Conservation (phyloP, 495 filamentous ascomycete genomes). For the Neurospora sp. region DNA sequence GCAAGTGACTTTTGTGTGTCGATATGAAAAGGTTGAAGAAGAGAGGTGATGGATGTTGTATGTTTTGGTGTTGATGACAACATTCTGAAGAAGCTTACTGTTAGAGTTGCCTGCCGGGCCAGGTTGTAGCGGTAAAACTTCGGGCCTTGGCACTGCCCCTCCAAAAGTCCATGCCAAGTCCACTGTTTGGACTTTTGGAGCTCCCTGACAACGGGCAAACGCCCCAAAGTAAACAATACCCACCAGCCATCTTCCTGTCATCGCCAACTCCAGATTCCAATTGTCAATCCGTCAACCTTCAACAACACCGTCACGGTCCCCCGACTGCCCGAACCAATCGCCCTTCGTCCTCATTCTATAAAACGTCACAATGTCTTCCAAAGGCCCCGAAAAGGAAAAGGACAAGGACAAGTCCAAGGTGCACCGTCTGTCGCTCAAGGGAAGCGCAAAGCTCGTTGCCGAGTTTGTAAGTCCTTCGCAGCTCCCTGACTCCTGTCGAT, state of each 20-base stretch:
- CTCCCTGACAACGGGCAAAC: neutral
- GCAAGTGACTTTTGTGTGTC: neutral
- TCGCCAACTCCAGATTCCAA: neutral
- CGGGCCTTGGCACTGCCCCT: neutral
- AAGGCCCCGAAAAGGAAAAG: slow-evolving; percentile 37
- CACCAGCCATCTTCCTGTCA: neutral
- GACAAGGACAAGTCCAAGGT: slow-evolving; percentile 88
- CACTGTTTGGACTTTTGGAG: neutral
- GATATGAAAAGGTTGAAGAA: neutral
- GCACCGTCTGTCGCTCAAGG: slow-evolving; percentile 89
- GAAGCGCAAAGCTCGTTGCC: slow-evolving; percentile 82
- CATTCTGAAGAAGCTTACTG: neutral
- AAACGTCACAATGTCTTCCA: slow-evolving; percentile 9
- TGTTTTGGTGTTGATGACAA: neutral
- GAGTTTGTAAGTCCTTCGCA: slow-evolving; percentile 66
- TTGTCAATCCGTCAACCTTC: neutral
- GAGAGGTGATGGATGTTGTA: neutral
- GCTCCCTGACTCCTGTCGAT: neutral
- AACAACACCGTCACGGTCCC: neutral
- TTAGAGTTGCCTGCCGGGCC: neutral
- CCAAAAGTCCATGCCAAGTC: neutral
- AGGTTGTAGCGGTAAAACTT: neutral
- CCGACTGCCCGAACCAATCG: too few relatives aligned
- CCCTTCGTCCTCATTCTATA: neutral
- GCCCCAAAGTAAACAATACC: neutral